These are phyloP conservation scores for Groenewaldozyma auringiensis DNA, from an alignment of 1,139 yeast genomes.

Conservation along the genomic window DNA sequence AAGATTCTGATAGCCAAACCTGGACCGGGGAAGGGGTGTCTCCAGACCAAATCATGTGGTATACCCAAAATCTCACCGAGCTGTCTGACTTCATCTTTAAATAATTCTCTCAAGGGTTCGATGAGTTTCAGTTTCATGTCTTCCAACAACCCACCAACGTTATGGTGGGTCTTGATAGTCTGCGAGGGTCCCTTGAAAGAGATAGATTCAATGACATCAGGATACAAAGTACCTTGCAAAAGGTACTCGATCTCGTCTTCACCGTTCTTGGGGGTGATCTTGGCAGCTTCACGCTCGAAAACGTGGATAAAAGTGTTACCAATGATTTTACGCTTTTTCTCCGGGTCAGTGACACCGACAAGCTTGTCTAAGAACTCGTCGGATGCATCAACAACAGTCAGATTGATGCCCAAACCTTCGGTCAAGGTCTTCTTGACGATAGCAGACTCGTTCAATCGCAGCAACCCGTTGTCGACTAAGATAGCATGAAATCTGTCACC, in stretches of 20 bases:
- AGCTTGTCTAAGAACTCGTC: slow-evolving; percentile 80
- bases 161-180: slow-evolving; percentile 98
- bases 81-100: slow-evolving; percentile 97
- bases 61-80: slow-evolving; percentile 92
- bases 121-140: slow-evolving; percentile 97
- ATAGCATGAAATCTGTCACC: slow-evolving; percentile 99
- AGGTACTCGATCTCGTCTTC: slow-evolving; percentile 88
- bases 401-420: slow-evolving; percentile 88
- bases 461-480: slow-evolving; percentile 94
- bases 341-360: slow-evolving; percentile 96
- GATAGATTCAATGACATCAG: slow-evolving; percentile 97
- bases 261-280: slow-evolving; percentile 71
- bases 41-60: slow-evolving; percentile 96
- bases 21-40: slow-evolving; percentile 99
- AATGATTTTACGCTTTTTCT: slow-evolving; percentile 96
- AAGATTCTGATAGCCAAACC: slow-evolving; percentile 97
- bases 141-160: slow-evolving; percentile 95
- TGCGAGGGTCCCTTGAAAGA: slow-evolving; percentile 99
- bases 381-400: slow-evolving; percentile 90
- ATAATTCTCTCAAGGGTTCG: slow-evolving; percentile 96
- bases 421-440: slow-evolving; percentile 81
- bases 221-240: slow-evolving; percentile 95
- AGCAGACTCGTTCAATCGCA: slow-evolving; percentile 90
- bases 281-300: slow-evolving; percentile 91
- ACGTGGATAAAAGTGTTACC: slow-evolving; percentile 98